Conservation (phyloP, 257 asterid genomes). For the Petunia axillaris region DNA sequence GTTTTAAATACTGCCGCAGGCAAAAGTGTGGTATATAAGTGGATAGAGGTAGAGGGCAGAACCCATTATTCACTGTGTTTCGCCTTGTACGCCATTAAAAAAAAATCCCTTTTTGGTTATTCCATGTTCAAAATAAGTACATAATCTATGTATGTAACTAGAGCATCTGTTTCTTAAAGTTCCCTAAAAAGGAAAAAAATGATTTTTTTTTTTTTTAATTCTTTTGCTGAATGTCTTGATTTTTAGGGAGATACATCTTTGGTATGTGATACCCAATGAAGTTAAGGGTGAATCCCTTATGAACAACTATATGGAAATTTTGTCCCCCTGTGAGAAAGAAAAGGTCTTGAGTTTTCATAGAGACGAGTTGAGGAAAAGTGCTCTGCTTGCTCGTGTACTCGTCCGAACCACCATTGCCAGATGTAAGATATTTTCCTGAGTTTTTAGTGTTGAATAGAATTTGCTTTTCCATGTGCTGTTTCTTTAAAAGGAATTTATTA, state of each 20-base stretch:
- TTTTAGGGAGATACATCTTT: conserved; percentile 78
- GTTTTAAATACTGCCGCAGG: no score
- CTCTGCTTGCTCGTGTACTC: conserved; percentile 73
- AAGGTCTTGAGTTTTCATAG: conserved; percentile 51
- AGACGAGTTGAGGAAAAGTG: conserved; percentile 66
- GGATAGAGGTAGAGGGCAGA: no score
- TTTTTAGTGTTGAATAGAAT: not conserved
- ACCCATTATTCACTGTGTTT: no score
- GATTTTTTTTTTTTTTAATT: no score
- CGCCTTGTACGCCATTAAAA: no score
- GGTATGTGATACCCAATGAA: conserved; percentile 77
- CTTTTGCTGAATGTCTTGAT: not conserved
- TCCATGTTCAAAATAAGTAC: no score
- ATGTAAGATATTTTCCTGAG: conserved; percentile 52
- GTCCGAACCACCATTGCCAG: conserved; percentile 85
- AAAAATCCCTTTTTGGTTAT: no score
- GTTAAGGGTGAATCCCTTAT: conserved; percentile 62
- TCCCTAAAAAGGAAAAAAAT: no score
- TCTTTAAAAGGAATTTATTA: not conserved
- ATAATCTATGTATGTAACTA: no score
- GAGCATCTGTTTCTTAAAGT: no score
- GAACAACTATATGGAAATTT: conserved; percentile 59
- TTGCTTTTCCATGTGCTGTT: not conserved
- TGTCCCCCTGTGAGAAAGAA: conserved; percentile 76
- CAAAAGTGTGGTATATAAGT: no score